These are phyloP conservation scores for Starmerella powellii DNA, from an alignment of 805 yeast genomes.

Conservation along the genomic window DNA sequence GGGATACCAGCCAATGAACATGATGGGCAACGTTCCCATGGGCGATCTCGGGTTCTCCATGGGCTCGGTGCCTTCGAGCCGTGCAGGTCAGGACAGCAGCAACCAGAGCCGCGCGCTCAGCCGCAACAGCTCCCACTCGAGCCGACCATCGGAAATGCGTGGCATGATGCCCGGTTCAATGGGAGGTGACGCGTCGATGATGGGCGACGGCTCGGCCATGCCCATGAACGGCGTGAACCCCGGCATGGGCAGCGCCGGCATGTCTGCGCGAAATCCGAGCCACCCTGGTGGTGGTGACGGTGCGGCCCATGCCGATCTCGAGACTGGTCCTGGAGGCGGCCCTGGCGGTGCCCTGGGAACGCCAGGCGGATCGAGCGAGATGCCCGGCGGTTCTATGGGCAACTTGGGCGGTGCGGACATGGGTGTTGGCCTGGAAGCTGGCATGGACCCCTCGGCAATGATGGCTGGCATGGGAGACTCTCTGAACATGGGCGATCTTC, in stretches of 20 bases:
- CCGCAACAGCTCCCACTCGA: slow-evolving; percentile 1
- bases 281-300: background rate
- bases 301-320: no score
- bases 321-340: no score
- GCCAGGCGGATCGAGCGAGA: no score
- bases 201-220: no score
- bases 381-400: background rate
- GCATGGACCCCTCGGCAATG: background rate
- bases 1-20: background rate
- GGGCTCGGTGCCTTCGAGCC: background rate
- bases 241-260: background rate
- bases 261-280: background rate
- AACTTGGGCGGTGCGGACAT: background rate
- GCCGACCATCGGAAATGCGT: no score
- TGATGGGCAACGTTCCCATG: slow-evolving; percentile 4
- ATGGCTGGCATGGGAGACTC: background rate
- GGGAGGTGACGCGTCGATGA: no score
- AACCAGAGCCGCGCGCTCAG: background rate
- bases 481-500: background rate
- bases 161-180: no score
- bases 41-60: slow-evolving; percentile 1
- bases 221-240: background rate
- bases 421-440: background rate
- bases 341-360: no score
- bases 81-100: background rate